A percentile compares a stretch with the other conserved stretches of the same genome.
Evolutionary conservation across 345 rosid genomes (phyloP).

Genomic region (Corchorus capsularis): DNA sequence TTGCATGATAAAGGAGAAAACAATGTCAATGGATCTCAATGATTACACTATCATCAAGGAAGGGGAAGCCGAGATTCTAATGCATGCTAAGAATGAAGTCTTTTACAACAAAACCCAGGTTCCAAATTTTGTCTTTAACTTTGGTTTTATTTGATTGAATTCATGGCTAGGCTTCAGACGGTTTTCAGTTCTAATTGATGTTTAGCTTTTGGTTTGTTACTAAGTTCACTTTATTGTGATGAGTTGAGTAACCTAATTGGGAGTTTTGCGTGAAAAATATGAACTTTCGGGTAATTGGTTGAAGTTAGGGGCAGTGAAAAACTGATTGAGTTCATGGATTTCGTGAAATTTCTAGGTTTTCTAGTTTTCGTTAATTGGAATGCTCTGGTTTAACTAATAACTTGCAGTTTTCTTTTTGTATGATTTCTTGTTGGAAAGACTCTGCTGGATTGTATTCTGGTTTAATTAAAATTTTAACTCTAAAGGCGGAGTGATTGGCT

Average conservation of each 20-base stretch:
- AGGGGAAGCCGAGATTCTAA: slow-evolving; percentile 97
- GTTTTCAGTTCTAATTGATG: not conserved
- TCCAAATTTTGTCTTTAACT: slow-evolving; percentile 18
- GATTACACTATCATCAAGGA: slow-evolving; percentile 79
- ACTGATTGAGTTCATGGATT: slow-evolving; percentile 9
- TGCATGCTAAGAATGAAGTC: slow-evolving; percentile 89
- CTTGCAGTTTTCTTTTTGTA: not conserved
- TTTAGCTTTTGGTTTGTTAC: slow-evolving; percentile 4
- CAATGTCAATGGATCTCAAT: slow-evolving; percentile 54
- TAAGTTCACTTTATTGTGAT: no score
- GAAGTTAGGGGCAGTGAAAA: not conserved
- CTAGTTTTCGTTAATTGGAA: not conserved
- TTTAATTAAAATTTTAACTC: not conserved
- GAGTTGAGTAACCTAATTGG: not conserved
- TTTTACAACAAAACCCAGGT: slow-evolving; percentile 97
- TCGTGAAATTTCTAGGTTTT: not conserved
- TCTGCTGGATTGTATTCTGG: not conserved
- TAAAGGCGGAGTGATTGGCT: not conserved
- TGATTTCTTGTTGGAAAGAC: not conserved
- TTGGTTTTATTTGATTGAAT: no score
- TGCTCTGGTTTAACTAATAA: not conserved
- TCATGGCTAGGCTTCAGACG: slow-evolving; percentile 5
- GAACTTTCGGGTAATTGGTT: not conserved
- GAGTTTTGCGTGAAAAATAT: not conserved
- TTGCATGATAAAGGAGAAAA: slow-evolving; percentile 30